Base-by-base conservation (phyloP, 805 yeast genomes). In the Yamadazyma philogaea region DNA sequence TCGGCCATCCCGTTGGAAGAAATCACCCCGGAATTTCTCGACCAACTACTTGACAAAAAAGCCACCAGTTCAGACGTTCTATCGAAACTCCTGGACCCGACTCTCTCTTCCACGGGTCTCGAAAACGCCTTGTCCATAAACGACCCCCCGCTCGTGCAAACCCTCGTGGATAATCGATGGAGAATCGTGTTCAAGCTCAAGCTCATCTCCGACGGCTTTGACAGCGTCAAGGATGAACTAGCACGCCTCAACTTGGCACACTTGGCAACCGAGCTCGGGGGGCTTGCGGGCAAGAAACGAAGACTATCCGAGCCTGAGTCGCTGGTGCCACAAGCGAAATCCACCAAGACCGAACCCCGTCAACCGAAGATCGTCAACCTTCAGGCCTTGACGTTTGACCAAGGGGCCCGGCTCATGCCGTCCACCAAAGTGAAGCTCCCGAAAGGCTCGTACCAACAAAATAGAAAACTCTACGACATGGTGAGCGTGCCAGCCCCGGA, bases 401-500 rank as follows among this genome's bases (percentile, higher is more conserved):
- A 86, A 56, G 91, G 93, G 0, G 68, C 84, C 0, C 85, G 78
- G 50, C 65, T 84, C 8, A 73, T 83, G 77, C 75, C 89, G 1
- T 72, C 77, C 0, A 65, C 83, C 1, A 83, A 81, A 46, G 79
- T 93, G 17, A 74, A 75, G 40, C 74, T 93, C 3, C 98, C 99
- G 0, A 75, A 75, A 44, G 96, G 95, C 3, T 85, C 98, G 0
- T 85, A 79, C 58, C 88, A 86, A 54, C 78, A 85, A 45, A 77
- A 79, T 10, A 81, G 81, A 49, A 80, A 78, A 45, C 65, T 77
- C 4, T 91, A 91, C 63, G 98, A 91, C 56, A 95, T 88, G 52
- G 86, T 90, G 28, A 89, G 82, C 48, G 79, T 93, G n/a, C 99
- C 99, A 0, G 82, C 96, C 0, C 96, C 96, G 0, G 59, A 64